Evolutionary conservation across 2,329 filamentous ascomycete species (phyloP), one percentile per base, ranked within the genome.

Genomic region (Cytospora paraplurivora): DNA sequence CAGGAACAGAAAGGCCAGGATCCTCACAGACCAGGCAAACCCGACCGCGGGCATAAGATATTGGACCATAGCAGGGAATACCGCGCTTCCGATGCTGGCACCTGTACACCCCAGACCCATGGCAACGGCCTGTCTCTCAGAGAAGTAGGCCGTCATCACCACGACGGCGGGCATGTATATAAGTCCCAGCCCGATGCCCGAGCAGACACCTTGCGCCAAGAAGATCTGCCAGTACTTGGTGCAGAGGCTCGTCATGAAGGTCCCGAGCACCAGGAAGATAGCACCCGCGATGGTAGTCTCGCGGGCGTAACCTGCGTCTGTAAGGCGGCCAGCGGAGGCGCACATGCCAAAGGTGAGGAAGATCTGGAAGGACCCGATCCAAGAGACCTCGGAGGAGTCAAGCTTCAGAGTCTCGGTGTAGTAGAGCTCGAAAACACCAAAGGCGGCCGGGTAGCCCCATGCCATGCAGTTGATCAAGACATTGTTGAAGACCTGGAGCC

Each of bases 11-110:
- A 84, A 84, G 53, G 89, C 79, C 64, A 91, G 85, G 3, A 82
- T 81, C 1, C 88, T 78, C 34, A 88, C 81, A 0, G 88, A 86
- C 86, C 87, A 90, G 1, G 80, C 78, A 69, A 89, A 90, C 0
- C 88, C 88, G 4, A 53, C 35, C 10, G 11, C 15, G 27, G 47
- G 8, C 8, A 38, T 62, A 1, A 32, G 37, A n/a, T 51, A 82
- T 70, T 82, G 78, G 6, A 85, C 77, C 2, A 83, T 77, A 1
- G 83, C 80, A 0, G 88, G 87, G 69, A 7, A 59, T 2, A 41
- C 4, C 4, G 90, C 75, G 2, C 87, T 86, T 1, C 88, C 88
- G 0, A 82, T 81, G 1, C 84, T 82, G 13, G 85, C n/a, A n/a
- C 34, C 54, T 19, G 10, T n/a, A 32, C 7, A 7, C 3, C 17